Evolutionary conservation across 768 basidiomycete genomes (phyloP).

Genomic region (Bullera alba): DNA sequence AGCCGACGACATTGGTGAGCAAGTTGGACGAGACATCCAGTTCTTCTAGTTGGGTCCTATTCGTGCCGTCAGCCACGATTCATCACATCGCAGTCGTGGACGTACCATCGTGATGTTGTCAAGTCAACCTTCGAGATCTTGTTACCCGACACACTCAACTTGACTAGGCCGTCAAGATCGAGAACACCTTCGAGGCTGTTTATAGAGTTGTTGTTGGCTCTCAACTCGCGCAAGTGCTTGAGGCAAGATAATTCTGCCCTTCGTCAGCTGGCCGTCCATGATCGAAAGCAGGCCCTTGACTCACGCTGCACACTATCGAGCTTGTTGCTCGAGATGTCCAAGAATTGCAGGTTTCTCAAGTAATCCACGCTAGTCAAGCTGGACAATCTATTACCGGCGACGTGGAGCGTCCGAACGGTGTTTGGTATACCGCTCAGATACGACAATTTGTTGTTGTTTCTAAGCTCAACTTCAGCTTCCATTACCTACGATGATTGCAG

Average conservation of each 20-base stretch:
- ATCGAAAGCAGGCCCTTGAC: constrained; percentile 50
- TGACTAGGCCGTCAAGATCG: constrained; percentile 70
- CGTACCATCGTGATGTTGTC: constrained; percentile 61
- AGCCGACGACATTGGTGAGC: constrained; percentile 55
- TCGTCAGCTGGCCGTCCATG: background rate
- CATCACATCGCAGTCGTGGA: constrained; percentile 12
- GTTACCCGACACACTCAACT: constrained; percentile 76
- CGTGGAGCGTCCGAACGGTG: constrained; percentile 43
- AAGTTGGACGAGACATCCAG: constrained; percentile 74
- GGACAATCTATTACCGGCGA: constrained; percentile 59
- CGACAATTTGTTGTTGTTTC: constrained; percentile 45
- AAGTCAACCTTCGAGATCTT: constrained; percentile 60
- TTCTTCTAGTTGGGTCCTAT: constrained; percentile 59
- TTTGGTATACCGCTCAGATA: constrained; percentile 50
- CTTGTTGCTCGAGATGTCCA: constrained; percentile 86
- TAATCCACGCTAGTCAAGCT: constrained; percentile 82
- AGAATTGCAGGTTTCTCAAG: constrained; percentile 71
- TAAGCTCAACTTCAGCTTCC: constrained; percentile 49
- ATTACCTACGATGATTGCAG: constrained; percentile 24
- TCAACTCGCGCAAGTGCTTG: constrained; percentile 76
- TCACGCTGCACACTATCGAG: constrained; percentile 79
- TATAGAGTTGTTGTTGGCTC: constrained; percentile 80
- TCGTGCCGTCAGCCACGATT: constrained; percentile 8
- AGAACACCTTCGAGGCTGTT: constrained; percentile 66
- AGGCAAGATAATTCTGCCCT: constrained; percentile 71